A percentile compares a stretch with the other conserved stretches of the same genome.
Conservation (phyloP, 1,284 basidiomycete genomes). For the Fomitopsis schrenkii region DNA sequence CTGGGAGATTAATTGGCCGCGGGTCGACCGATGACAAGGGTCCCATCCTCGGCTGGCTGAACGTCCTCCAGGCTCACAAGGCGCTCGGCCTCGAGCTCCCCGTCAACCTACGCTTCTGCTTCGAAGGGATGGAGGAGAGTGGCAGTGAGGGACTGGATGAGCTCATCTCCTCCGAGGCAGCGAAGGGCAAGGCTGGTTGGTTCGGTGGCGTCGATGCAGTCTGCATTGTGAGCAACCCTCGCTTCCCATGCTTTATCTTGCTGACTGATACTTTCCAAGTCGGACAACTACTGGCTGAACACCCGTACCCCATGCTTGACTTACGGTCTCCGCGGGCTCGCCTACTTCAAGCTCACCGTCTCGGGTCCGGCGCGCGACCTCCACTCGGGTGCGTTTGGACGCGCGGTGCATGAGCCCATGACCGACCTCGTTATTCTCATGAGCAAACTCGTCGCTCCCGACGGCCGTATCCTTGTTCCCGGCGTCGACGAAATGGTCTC, state of each 20-base stretch:
- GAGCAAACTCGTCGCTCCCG: constrained; percentile 82
- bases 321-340: constrained; percentile 82
- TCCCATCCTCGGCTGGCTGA: constrained; percentile 91
- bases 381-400: constrained; percentile 89
- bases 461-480: constrained; percentile 87
- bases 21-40: constrained; percentile 95
- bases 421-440: constrained; percentile 76
- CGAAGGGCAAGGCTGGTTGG: constrained; percentile 64
- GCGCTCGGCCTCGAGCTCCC: constrained; percentile 76
- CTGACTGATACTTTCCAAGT: constrained; percentile 36
- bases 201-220: constrained; percentile 93
- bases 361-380: constrained; percentile 87
- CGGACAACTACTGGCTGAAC: constrained; percentile 88
- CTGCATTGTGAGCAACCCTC: constrained; percentile 72
- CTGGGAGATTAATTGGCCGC: constrained; percentile 81
- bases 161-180: constrained; percentile 79
- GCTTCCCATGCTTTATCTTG: neutral
- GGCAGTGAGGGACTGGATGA: constrained; percentile 94
- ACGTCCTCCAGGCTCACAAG: constrained; percentile 88
- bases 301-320: constrained; percentile 73
- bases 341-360: constrained; percentile 86
- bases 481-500: constrained; percentile 90
- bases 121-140: constrained; percentile 99
- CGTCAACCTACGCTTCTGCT: constrained; percentile 93
- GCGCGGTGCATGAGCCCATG: constrained; percentile 89